Conservation (phyloP, 2,329 filamentous ascomycete species). For the Aspergillus fischeri region DNA sequence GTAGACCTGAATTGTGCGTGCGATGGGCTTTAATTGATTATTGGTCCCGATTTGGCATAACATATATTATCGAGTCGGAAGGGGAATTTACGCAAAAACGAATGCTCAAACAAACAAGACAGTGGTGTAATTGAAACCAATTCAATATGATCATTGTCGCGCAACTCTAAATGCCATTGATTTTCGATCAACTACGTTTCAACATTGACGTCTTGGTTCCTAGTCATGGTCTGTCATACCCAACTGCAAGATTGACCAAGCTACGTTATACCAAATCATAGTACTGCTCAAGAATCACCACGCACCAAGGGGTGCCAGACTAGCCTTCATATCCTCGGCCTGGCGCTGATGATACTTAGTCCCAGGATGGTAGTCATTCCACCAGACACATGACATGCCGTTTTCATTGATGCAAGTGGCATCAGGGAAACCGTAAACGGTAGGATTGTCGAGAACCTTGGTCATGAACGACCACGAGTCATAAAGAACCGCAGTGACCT, state of each 20-base stretch:
- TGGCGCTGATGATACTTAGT: conserved; percentile 26
- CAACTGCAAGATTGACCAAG: too few species aligned
- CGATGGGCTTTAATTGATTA: too few species aligned
- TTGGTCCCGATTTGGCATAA: background rate
- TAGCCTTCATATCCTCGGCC: conserved; percentile 28
- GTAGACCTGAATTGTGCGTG: too few species aligned
- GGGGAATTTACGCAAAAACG: too few species aligned
- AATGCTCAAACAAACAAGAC: background rate
- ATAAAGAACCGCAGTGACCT: conserved; percentile 20
- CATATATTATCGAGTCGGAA: too few species aligned
- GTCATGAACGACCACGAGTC: conserved; percentile 25
- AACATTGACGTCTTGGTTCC: too few species aligned
- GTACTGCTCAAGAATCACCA: conserved; percentile 15
- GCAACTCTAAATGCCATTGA: too few species aligned
- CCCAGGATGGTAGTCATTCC: conserved; percentile 31
- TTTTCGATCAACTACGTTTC: too few species aligned
- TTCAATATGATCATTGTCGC: background rate
- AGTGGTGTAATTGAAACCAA: background rate
- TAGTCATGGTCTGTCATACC: too few species aligned
- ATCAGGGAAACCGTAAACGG: conserved; percentile 23
- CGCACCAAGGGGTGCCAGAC: conserved; percentile 17
- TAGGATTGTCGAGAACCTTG: conserved; percentile 23
- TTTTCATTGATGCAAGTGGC: conserved; percentile 27
- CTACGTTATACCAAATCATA: too few species aligned
- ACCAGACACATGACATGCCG: conserved; percentile 29